Conservation (phyloP, 2,329 filamentous ascomycete species). For the Neoascochyta sp. region DNA sequence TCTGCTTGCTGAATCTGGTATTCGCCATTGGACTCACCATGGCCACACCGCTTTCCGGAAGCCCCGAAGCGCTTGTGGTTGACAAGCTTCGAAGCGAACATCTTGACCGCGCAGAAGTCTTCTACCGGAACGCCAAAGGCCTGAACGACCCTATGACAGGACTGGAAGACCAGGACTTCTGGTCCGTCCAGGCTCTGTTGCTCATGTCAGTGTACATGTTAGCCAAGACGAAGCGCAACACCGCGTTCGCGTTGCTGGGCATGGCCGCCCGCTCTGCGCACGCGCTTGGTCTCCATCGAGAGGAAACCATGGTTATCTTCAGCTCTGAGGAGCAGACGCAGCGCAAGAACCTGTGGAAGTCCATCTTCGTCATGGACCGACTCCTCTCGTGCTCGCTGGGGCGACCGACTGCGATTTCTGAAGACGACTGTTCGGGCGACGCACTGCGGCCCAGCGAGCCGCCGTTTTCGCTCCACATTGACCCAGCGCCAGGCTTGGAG, state of each 20-base stretch:
- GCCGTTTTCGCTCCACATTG: slow-evolving; percentile 13
- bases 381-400: slow-evolving; percentile 62
- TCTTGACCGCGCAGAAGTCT: slow-evolving; percentile 57
- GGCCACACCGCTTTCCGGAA: slow-evolving; percentile 52
- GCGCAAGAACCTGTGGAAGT: slow-evolving; percentile 60
- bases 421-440: slow-evolving; percentile 58
- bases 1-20: slow-evolving; percentile 60
- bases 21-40: slow-evolving; percentile 61
- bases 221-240: slow-evolving; percentile 58
- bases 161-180: slow-evolving; percentile 61
- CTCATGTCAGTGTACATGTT: slow-evolving; percentile 65
- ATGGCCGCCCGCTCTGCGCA: slow-evolving; percentile 60
- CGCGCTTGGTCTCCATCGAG: slow-evolving; percentile 59
- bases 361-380: slow-evolving; percentile 61
- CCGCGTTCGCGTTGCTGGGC: slow-evolving; percentile 61
- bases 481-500: slow-evolving; percentile 19
- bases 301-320: slow-evolving; percentile 57
- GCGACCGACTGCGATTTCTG: slow-evolving; percentile 58
- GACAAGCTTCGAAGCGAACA: slow-evolving; percentile 49
- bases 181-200: slow-evolving; percentile 61
- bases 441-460: slow-evolving; percentile 35
- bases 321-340: slow-evolving; percentile 44
- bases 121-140: slow-evolving; percentile 58
- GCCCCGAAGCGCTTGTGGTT: slow-evolving; percentile 50
- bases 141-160: slow-evolving; percentile 49